Evolutionary conservation across 2,329 filamentous ascomycete species (phyloP).

Genomic region (Paraconiothyrium brasiliense): DNA sequence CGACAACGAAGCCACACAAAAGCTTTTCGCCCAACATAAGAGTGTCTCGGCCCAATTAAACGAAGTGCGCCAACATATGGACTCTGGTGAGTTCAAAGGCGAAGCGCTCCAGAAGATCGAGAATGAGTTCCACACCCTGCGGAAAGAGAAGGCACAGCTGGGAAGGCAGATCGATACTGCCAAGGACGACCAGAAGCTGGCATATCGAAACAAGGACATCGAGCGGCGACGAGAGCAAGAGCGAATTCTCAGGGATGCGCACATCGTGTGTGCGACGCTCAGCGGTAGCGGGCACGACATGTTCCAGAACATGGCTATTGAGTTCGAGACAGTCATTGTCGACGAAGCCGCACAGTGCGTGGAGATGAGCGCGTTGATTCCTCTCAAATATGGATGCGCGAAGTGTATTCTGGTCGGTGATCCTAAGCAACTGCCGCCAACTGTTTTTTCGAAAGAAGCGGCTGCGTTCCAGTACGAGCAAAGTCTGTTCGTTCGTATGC

Average conservation of each 20-base stretch:
- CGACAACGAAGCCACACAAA: conserved; percentile 62
- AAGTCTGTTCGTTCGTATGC: conserved; percentile 98
- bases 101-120: conserved; percentile 73
- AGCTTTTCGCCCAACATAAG: conserved; percentile 77
- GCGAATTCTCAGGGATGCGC: conserved; percentile 86
- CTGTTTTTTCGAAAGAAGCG: conserved; percentile 92
- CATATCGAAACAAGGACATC: conserved; percentile 85
- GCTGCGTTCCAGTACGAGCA: conserved; percentile 95
- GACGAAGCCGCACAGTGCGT: conserved; percentile 99
- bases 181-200: conserved; percentile 84
- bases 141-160: conserved; percentile 77
- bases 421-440: conserved; percentile 95
- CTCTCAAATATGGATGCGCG: conserved; percentile 94
- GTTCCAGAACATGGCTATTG: conserved; percentile 92
- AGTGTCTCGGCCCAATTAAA: conserved; percentile 71
- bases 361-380: conserved; percentile 94
- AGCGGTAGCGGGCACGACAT: conserved; percentile 97
- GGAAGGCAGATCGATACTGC: conserved; percentile 86
- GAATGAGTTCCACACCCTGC: conserved; percentile 79
- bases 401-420: conserved; percentile 98
- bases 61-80: conserved; percentile 74
- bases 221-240: conserved; percentile 86
- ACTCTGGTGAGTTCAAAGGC: conserved; percentile 67
- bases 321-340: conserved; percentile 98
- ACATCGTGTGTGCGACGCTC: conserved; percentile 93